These are phyloP conservation scores for Aspergillus conjunctus DNA, from an alignment of 495 filamentous ascomycete genomes.

Conservation along the genomic window DNA sequence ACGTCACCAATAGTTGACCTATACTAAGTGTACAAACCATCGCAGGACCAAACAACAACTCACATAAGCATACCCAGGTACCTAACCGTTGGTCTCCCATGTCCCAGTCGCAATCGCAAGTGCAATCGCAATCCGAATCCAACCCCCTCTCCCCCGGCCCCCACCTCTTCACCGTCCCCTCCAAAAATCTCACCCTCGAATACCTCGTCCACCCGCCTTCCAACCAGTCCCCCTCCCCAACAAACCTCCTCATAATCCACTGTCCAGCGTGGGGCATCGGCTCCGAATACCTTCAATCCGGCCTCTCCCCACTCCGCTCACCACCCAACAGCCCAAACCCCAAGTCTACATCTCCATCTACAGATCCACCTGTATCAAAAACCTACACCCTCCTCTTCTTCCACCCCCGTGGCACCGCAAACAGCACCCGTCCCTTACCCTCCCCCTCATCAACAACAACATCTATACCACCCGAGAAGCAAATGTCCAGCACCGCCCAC, in stretches of 20 bases:
- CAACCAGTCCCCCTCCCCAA: background rate
- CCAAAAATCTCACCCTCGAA: constrained; percentile 21
- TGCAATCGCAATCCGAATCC: background rate
- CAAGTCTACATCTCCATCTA: constrained; percentile 13
- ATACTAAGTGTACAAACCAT: background rate
- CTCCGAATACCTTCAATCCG: constrained; percentile 25
- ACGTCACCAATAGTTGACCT: background rate
- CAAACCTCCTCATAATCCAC: constrained; percentile 22
- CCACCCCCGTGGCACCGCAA: background rate
- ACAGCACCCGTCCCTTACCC: background rate
- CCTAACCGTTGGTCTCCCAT: no score
- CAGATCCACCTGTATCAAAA: background rate
- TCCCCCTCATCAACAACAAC: no score
- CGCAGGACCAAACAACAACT: background rate
- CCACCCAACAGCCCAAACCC: constrained; percentile 9
- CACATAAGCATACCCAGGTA: background rate
- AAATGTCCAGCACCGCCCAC: constrained; percentile 13
- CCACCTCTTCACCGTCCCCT: constrained; percentile 27
- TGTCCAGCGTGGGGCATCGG: constrained; percentile 28
- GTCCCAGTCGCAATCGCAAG: no score
- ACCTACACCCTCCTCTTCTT: constrained; percentile 6
- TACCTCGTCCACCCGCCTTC: constrained; percentile 19
- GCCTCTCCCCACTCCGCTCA: constrained; percentile 16
- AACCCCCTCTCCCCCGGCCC: constrained; percentile 24
- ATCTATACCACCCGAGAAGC: no score